Evolutionary conservation across 2,329 filamentous ascomycete species (phyloP).

Genomic region (Aspergillus sp.): DNA sequence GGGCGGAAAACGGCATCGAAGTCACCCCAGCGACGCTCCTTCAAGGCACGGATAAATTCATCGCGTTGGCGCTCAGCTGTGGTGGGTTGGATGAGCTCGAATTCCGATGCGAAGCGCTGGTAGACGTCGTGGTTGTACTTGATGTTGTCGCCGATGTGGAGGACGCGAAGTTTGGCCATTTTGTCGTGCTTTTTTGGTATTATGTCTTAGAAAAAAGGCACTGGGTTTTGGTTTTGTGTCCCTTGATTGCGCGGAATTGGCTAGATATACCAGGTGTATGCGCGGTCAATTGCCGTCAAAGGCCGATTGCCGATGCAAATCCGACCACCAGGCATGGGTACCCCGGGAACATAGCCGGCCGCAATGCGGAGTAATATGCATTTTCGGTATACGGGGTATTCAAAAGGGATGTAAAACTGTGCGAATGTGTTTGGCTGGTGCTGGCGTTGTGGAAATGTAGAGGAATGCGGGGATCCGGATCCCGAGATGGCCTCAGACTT

Average conservation of each 20-base stretch:
- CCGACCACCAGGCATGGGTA: neutral
- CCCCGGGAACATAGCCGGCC: too few relatives aligned
- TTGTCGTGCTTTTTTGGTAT: neutral
- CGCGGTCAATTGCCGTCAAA: neutral
- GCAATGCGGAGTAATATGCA: too few relatives aligned
- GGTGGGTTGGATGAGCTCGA: slow-evolving; percentile 36
- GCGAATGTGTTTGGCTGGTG: neutral
- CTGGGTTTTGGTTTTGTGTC: neutral
- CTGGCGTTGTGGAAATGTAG: neutral
- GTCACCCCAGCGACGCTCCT: slow-evolving; percentile 33
- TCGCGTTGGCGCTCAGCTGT: slow-evolving; percentile 25
- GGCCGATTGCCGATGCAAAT: neutral
- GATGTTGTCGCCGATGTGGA: slow-evolving; percentile 43
- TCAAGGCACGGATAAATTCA: slow-evolving; percentile 38
- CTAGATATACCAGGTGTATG: neutral
- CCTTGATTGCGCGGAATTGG: neutral
- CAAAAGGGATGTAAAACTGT: too few relatives aligned
- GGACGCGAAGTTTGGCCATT: slow-evolving; percentile 31
- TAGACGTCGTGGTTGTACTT: slow-evolving; percentile 43
- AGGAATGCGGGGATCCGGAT: neutral
- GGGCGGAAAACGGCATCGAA: slow-evolving; percentile 50
- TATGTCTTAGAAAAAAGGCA: neutral
- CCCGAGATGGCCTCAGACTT: neutral
- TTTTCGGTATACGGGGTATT: too few relatives aligned
- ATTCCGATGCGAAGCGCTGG: slow-evolving; percentile 33